phyloP scores from a whole-genome alignment of 1,139 yeast species.

The Sugiyamaella neomexicana region DNA sequence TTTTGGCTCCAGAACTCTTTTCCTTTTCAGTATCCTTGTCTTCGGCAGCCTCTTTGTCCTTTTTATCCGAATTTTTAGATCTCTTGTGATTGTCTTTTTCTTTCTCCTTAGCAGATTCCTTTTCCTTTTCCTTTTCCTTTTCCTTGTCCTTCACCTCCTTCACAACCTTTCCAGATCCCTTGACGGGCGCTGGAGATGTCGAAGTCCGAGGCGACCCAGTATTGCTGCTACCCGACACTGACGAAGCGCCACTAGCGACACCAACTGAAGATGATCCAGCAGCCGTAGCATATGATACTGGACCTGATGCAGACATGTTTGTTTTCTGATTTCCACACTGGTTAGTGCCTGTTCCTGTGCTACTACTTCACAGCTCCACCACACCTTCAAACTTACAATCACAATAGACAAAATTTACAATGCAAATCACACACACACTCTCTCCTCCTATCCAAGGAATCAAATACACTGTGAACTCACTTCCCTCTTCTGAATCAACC shows the following conservation, averaged over 20 bases:
- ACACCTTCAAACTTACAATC: neutral
- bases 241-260: slow-evolving; percentile 11
- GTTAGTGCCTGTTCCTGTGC: neutral
- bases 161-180: neutral
- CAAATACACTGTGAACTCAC: neutral
- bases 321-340: neutral
- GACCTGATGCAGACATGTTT: slow-evolving; percentile 32
- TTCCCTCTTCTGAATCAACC: too few relatives aligned
- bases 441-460: neutral
- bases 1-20: slow-evolving; percentile 24
- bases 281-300: slow-evolving; percentile 37
- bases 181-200: slow-evolving; percentile 20
- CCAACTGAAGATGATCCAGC: slow-evolving; percentile 32
- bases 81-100: neutral
- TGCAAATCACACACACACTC: neutral
- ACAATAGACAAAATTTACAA: neutral
- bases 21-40: slow-evolving; percentile 1
- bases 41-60: neutral
- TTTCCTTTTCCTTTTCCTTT: neutral
- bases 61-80: neutral
- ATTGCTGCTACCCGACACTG: slow-evolving; percentile 19
- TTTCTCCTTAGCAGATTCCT: neutral
- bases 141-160: neutral
- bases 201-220: slow-evolving; percentile 15
- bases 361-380: neutral